Evolutionary conservation across 208 protist species (phyloP), one percentile per base, ranked within the genome.

Genomic region (Crithidia thermophila): DNA sequence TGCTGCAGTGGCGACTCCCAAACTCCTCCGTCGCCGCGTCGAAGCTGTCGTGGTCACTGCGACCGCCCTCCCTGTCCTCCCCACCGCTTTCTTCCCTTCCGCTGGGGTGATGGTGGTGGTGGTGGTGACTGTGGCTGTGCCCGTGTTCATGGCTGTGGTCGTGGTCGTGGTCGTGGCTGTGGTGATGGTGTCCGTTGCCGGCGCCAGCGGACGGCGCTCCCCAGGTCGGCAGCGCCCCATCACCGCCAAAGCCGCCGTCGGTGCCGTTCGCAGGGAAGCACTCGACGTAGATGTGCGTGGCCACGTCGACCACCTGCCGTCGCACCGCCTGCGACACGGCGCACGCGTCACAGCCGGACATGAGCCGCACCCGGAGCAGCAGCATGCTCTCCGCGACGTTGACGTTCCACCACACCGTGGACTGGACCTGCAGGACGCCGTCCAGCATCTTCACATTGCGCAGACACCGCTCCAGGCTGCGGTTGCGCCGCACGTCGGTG

Each of bases 221-320:
- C 61, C n/a, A n/a, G n/a, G n/a, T n/a, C n/a, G n/a, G n/a, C n/a
- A n/a, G n/a, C n/a, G n/a, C n/a, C n/a, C n/a, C n/a, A n/a, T n/a
- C n/a, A n/a, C n/a, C n/a, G n/a, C n/a, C 45, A 11, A 75, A 11
- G 16, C 36, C 2, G 40, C 40, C 46, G 28, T 67, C 52, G 1
- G 49, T 21, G n/a, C 56, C 60, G n/a, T 56, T 64, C 9, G 65
- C 47, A 0, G 57, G 36, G 51, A 81, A 77, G 68, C 75, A 88
- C 67, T 94, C 84, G 42, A 94, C 84, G 59, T 89, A 87, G 18
- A 84, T 77, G 42, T 81, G 65, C 13, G 52, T 79, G 20, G 76
- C 79, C 16, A 90, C 57, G 5, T 69, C 51, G 30, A 72, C n/a
- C 14, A 90, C 55, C 20, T 74, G 60, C 18, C 66, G 39, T 11